These are phyloP conservation scores for Leucaena leucocephala DNA, from an alignment of 306 rosid species.

Conservation along the genomic window DNA sequence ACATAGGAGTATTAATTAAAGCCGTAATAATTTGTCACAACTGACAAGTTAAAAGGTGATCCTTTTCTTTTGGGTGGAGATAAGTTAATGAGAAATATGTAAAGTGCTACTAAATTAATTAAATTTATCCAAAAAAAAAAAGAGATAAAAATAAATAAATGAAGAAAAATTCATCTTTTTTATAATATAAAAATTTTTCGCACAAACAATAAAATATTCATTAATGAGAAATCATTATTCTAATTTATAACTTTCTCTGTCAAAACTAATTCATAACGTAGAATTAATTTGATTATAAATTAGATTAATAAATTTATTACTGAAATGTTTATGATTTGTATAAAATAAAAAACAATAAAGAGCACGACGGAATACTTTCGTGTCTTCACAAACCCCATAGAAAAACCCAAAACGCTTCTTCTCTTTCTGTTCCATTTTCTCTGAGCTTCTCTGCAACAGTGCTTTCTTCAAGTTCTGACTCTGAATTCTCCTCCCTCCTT, in stretches of 20 bases:
- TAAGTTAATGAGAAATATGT: not conserved
- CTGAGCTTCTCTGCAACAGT: not conserved
- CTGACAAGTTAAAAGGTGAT: not conserved
- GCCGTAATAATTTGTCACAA: not conserved
- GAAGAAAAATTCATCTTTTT: not conserved
- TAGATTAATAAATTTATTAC: not conserved
- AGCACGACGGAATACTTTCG: not conserved
- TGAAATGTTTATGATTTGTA: not conserved
- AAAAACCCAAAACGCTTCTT: not conserved
- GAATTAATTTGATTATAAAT: too few relatives aligned
- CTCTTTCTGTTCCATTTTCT: not conserved
- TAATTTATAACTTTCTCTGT: too few relatives aligned
- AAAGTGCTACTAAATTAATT: not conserved
- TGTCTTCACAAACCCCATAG: not conserved
- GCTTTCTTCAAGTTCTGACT: not conserved
- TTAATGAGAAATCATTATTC: too few relatives aligned
- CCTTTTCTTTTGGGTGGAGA: not conserved
- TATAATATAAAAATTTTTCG: too few relatives aligned
- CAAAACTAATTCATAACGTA: too few relatives aligned
- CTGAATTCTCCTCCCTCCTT: not conserved
- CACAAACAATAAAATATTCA: not conserved
- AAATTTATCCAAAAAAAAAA: not conserved
- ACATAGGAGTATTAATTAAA: not conserved
- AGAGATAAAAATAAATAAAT: not conserved
- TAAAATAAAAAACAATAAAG: not conserved